Evolutionary conservation across 2,329 filamentous ascomycete species (phyloP).

Genomic region (Trichoderma sp.): DNA sequence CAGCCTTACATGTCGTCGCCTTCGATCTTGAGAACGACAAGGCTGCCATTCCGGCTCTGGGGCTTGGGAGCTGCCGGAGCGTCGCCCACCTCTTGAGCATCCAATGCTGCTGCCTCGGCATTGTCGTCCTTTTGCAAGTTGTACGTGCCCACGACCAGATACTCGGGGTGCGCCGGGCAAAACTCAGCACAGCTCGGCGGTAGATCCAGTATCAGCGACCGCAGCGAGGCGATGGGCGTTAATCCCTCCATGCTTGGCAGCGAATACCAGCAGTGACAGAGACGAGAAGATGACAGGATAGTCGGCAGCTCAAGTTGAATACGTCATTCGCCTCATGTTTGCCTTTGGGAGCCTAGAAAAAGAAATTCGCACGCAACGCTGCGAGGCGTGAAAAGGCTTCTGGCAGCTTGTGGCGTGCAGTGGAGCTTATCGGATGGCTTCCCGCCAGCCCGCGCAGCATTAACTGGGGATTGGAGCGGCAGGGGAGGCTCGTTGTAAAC

Average conservation of each 20-base stretch:
- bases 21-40: conserved; percentile 65
- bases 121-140: conserved; percentile 59
- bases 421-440: conserved; percentile 24
- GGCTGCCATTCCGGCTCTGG: conserved; percentile 71
- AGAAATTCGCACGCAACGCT: neutral
- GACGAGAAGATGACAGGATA: neutral
- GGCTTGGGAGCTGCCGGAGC: conserved; percentile 35
- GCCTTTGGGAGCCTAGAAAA: neutral
- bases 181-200: conserved; percentile 81
- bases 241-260: conserved; percentile 30
- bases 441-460: conserved; percentile 14
- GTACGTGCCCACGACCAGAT: conserved; percentile 84
- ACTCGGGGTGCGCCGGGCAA: conserved; percentile 60
- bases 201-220: conserved; percentile 59
- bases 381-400: neutral
- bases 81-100: neutral
- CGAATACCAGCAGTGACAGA: neutral
- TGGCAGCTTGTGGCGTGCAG: neutral
- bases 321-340: neutral
- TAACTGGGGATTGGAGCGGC: conserved; percentile 5
- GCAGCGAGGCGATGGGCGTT: conserved; percentile 43
- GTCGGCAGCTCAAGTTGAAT: neutral
- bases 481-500: conserved; percentile 13
- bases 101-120: conserved; percentile 23
- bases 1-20: conserved; percentile 57